phyloP scores from a whole-genome alignment of 208 protist genomes.

The Leishmania braziliensis region DNA sequence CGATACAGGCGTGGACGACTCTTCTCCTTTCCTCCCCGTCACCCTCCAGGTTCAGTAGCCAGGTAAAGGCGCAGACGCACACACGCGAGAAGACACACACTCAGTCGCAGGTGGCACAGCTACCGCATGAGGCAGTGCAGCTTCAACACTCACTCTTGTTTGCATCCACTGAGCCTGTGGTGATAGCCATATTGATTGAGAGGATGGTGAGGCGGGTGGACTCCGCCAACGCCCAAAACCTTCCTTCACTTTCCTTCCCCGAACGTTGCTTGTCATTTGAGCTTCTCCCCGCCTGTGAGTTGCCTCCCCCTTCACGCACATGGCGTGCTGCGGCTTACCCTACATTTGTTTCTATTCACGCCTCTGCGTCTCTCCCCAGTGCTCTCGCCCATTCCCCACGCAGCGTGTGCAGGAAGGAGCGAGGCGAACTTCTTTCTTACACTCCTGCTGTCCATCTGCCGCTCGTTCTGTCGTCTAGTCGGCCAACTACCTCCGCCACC shows the following conservation, averaged over 20 bases:
- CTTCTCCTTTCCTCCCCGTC: not conserved
- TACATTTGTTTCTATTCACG: not conserved
- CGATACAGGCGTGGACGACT: not conserved
- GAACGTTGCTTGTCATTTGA: not conserved
- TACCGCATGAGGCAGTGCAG: not conserved
- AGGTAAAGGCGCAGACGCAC: not conserved
- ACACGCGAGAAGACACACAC: too few species aligned
- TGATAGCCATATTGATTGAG: not conserved
- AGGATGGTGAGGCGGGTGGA: not conserved
- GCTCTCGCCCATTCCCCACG: not conserved
- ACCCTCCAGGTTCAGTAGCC: not conserved
- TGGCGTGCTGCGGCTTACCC: not conserved
- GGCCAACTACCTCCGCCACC: not conserved
- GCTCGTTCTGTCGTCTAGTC: not conserved
- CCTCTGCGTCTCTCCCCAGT: not conserved
- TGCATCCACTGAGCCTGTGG: too few species aligned
- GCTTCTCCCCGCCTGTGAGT: not conserved
- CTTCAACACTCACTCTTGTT: not conserved
- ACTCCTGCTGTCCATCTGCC: not conserved
- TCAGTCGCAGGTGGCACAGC: not conserved
- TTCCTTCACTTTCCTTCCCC: not conserved
- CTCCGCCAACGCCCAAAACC: not conserved
- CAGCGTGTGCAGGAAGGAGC: not conserved
- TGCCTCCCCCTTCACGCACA: not conserved
- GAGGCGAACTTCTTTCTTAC: not conserved